Evolutionary conservation across 2,329 filamentous ascomycete species (phyloP), one percentile per base, ranked within the genome.

Genomic region (Penicillium oxalicum): DNA sequence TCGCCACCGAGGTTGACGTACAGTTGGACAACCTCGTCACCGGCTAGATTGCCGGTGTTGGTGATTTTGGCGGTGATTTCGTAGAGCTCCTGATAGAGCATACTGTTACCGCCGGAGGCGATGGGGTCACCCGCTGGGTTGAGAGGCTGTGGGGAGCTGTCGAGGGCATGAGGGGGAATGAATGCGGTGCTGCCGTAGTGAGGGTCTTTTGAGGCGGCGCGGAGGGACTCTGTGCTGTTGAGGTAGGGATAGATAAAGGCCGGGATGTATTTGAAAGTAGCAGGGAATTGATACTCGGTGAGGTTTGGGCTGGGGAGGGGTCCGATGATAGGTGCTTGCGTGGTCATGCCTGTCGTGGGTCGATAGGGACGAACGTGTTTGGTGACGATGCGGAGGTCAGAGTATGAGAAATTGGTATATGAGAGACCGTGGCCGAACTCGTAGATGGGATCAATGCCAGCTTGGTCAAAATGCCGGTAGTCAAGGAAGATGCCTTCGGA

Each of bases 21-120:
- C 2, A 63, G 45, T 74, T 93, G 88, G 0, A 83, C 77, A 1
- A 93, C 77, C 63, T 89, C 87, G 34, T 88, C 85, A n/a, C 86
- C 86, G 2, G 68, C 74, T 0, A 82, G 59, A 0, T 68, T 61
- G 41, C 88, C 88, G 2, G 80, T 88, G 76, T 94, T 94, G 56
- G 77, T 84, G 53, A 93, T 77, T 18, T 79, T 80, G 0, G 83
- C 85, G 0, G 80, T 80, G 18, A 58, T 48, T 2, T 52, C 51
- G 40, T 58, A 59, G 6, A 63, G 36, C 8, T 39, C 47, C 4
- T 60, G 56, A 53, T 56, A 63, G 18, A 62, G 56, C 9, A 50
- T 45, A 2, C 54, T 51, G 39, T 63, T 60, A 4, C 60, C 61
- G 87, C 79, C 9, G 74, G 43, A 80, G 46, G 9, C 47, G n/a